These are phyloP conservation scores for Saitozyma sp. DNA, from an alignment of 768 basidiomycete species.

Conservation along the genomic window DNA sequence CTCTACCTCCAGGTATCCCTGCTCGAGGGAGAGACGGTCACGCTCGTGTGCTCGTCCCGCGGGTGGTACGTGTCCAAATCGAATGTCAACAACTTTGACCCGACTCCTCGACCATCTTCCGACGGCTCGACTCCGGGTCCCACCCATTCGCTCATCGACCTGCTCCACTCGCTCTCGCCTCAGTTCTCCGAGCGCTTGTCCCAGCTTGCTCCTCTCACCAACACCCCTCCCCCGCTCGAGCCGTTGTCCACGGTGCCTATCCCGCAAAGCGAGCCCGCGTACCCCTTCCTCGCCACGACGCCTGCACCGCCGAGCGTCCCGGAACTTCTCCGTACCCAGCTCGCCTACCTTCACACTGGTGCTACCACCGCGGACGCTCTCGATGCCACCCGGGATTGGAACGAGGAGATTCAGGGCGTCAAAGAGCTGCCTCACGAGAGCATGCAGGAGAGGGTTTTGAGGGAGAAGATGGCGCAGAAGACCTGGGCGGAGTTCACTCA, in stretches of 20 bases:
- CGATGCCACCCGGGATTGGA: constrained; percentile 56
- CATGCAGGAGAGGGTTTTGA: constrained; percentile 52
- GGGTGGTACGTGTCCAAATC: constrained; percentile 55
- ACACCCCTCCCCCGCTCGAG: constrained; percentile 31
- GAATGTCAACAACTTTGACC: constrained; percentile 53
- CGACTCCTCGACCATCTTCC: constrained; percentile 47
- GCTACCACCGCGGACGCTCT: constrained; percentile 52
- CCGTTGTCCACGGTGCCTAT: constrained; percentile 54
- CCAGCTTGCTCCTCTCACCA: constrained; percentile 36
- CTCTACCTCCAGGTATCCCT: constrained; percentile 54
- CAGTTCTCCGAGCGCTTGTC: constrained; percentile 47
- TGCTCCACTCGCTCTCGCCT: constrained; percentile 54
- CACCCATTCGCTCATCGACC: constrained; percentile 54
- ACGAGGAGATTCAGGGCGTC: constrained; percentile 56
- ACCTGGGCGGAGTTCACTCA: constrained; percentile 54
- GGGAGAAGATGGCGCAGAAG: constrained; percentile 54
- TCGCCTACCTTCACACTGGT: constrained; percentile 55
- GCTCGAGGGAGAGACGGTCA: constrained; percentile 55
- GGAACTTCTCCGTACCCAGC: constrained; percentile 54
- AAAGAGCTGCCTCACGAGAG: constrained; percentile 51
- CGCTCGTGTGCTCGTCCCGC: constrained; percentile 53
- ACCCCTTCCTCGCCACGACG: constrained; percentile 52
- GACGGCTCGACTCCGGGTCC: constrained; percentile 19
- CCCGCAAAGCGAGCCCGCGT: constrained; percentile 53
- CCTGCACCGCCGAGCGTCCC: constrained; percentile 43